These are phyloP conservation scores for Aureobasidium sp. DNA, from an alignment of 2,329 filamentous ascomycete genomes.

Conservation along the genomic window DNA sequence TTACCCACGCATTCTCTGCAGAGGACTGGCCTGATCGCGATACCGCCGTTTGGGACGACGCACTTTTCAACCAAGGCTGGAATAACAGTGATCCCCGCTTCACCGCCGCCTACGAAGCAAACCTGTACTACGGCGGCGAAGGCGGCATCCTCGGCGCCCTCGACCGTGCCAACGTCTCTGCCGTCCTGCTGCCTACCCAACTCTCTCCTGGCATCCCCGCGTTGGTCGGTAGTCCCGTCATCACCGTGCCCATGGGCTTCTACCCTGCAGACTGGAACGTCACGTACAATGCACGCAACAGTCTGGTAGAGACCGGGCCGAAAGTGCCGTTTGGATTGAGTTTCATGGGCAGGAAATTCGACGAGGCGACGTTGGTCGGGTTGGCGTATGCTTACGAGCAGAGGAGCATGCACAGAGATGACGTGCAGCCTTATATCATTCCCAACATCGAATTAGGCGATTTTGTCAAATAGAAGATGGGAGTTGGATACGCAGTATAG, in stretches of 20 bases:
- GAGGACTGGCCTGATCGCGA: slow-evolving; percentile 59
- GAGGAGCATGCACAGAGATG: slow-evolving; percentile 43
- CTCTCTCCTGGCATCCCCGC: slow-evolving; percentile 45
- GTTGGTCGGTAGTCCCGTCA: slow-evolving; percentile 52
- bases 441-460: slow-evolving; percentile 44
- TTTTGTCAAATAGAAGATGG: slow-evolving; percentile 32
- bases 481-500: no score
- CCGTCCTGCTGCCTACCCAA: slow-evolving; percentile 53
- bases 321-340: slow-evolving; percentile 55
- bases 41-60: slow-evolving; percentile 50
- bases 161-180: slow-evolving; percentile 50
- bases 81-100: slow-evolving; percentile 52
- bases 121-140: slow-evolving; percentile 48
- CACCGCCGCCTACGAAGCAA: slow-evolving; percentile 50
- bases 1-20: slow-evolving; percentile 46
- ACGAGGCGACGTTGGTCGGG: slow-evolving; percentile 55
- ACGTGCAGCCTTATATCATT: slow-evolving; percentile 43
- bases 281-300: slow-evolving; percentile 39
- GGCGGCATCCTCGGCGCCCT: slow-evolving; percentile 57
- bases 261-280: slow-evolving; percentile 46
- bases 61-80: slow-evolving; percentile 43
- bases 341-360: slow-evolving; percentile 56
- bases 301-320: slow-evolving; percentile 49
- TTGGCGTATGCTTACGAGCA: slow-evolving; percentile 65
- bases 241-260: slow-evolving; percentile 58